A percentile compares a stretch with the other conserved stretches of the same genome.
Conservation (phyloP, 441 rosid species). For the Adansonia madagascariensis region DNA sequence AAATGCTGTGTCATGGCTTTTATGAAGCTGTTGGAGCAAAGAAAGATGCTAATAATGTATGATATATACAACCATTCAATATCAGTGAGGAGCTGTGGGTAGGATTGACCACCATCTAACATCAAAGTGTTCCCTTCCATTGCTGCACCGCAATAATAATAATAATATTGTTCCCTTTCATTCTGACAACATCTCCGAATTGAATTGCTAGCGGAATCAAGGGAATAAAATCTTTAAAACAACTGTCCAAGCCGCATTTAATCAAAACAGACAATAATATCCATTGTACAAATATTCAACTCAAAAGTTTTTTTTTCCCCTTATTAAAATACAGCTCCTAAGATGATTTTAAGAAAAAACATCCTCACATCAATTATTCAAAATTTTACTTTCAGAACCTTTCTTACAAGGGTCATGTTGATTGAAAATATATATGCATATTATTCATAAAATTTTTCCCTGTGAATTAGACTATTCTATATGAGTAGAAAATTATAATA, state of each 20-base stretch:
- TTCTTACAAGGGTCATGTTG: too few species aligned
- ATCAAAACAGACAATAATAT: neutral
- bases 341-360: too few species aligned
- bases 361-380: too few species aligned
- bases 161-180: neutral
- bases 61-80: neutral
- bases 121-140: conserved; percentile 1
- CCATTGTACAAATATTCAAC: neutral
- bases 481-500: too few species aligned
- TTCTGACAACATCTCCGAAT: neutral
- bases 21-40: neutral
- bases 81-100: neutral
- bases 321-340: too few species aligned
- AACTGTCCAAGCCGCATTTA: neutral
- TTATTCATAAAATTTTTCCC: too few species aligned
- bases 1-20: neutral
- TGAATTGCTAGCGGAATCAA: neutral
- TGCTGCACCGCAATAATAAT: neutral
- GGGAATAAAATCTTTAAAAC: neutral
- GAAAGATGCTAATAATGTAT: neutral
- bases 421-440: too few species aligned
- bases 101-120: neutral
- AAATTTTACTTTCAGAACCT: too few species aligned
- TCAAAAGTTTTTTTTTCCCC: neutral
- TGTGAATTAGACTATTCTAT: too few species aligned